phyloP scores from a whole-genome alignment of 345 rosid species.

The Lumnitzera racemosa region DNA sequence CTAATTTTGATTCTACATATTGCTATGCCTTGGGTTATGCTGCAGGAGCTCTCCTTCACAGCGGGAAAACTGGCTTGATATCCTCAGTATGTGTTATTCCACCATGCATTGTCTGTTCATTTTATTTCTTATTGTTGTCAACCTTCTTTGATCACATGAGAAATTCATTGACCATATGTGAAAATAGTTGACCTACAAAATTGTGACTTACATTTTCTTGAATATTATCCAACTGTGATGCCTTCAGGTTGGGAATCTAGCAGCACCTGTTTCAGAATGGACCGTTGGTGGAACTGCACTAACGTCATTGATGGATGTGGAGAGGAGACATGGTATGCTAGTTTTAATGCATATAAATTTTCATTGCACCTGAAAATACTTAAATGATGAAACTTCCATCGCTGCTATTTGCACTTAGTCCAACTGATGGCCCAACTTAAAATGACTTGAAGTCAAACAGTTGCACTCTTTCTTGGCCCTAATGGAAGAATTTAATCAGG shows the following conservation, averaged over 20 bases:
- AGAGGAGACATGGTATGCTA: constrained; percentile 87
- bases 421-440: no score
- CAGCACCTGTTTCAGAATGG: constrained; percentile 87
- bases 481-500: no score
- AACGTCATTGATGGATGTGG: constrained; percentile 94
- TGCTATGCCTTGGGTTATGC: constrained; percentile 90
- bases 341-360: constrained; percentile 1
- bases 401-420: no score
- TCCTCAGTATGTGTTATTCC: constrained; percentile 53
- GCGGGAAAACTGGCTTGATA: constrained; percentile 80
- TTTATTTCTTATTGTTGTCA: not conserved
- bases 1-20: constrained; percentile 85
- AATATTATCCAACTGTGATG: not conserved
- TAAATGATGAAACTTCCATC: no score
- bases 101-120: constrained; percentile 3
- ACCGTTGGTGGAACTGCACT: constrained; percentile 88
- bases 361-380: no score
- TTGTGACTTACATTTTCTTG: not conserved
- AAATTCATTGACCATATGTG: no score
- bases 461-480: no score
- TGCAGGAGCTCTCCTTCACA: constrained; percentile 86
- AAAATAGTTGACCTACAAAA: no score
- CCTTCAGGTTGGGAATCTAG: constrained; percentile 80
- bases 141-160: no score
- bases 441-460: no score